These are phyloP conservation scores for Linnemannia zychae DNA, from an alignment of 192 early-diverging fungal genomes.

Conservation along the genomic window DNA sequence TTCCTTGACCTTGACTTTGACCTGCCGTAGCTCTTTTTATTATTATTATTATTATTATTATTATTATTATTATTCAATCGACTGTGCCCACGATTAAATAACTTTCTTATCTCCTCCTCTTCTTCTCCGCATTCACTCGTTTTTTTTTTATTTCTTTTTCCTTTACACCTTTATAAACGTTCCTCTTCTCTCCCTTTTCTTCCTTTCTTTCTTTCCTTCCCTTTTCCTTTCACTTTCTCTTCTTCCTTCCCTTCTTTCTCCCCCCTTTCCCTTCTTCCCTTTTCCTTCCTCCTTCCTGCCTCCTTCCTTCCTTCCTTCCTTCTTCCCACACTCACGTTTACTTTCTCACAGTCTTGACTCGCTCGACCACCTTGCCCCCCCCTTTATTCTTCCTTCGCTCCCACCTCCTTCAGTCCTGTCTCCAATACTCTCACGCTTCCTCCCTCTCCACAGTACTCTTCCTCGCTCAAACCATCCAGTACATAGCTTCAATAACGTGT, in stretches of 20 bases:
- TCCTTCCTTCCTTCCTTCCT: conserved; percentile 7
- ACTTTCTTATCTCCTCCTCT: not conserved
- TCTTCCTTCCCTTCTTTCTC: not conserved
- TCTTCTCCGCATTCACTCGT: not conserved
- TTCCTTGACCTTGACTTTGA: not conserved
- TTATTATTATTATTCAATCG: not conserved
- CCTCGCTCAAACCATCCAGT: conserved; percentile 3
- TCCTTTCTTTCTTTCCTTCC: not conserved
- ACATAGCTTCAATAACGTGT: conserved; percentile 31
- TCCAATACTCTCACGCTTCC: conserved; percentile 9
- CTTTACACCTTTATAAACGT: too few species aligned
- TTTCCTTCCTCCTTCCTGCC: not conserved
- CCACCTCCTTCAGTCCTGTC: not conserved
- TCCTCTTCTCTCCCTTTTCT: not conserved
- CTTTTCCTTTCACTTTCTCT: not conserved
- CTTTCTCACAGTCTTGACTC: conserved; percentile 10
- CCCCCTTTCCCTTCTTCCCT: not conserved
- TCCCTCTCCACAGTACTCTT: conserved; percentile 2
- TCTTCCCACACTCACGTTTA: conserved; percentile 4
- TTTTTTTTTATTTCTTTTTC: too few species aligned
- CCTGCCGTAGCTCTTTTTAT: not conserved
- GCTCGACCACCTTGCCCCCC: not conserved
- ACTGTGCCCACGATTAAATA: not conserved
- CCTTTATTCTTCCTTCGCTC: not conserved
- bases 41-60: not conserved